Evolutionary conservation across 208 protist species (phyloP), one percentile per base, ranked within the genome.

Genomic region (Leishmania tropica): DNA sequence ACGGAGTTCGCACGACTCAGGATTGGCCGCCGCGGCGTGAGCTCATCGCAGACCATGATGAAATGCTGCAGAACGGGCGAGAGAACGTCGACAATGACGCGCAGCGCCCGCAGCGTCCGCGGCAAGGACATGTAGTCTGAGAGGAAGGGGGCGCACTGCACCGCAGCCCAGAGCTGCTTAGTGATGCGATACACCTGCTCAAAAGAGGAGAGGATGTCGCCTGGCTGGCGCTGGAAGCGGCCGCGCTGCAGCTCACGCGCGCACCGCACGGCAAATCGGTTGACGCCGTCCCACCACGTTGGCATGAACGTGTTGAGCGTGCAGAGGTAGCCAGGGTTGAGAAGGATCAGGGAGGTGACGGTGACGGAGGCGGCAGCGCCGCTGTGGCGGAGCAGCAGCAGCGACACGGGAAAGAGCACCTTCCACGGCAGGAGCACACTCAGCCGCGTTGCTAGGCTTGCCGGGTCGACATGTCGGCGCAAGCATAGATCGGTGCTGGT

Each of bases 61-160:
- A 96, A 96, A 83, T 97, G 95, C 82, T 97, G 95, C 58, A 97
- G 85, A 37, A 93, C 74, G 0, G 95, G 95, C 28, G 90, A 92
- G 15, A 96, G 65, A 1, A 97, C 87, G 76, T 97, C 95, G 53
- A 95, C 90, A 24, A 96, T 81, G 72, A 97, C 81, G 67, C 95
- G 92, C 78, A 97, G 84, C 45, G 81, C 76, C 17, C 91, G 88
- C 40, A 97, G 83, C 4, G 88, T 86, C 11, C 87, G 87, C 13
- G 84, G 75, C 6, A 95, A 51, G 10, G 78, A 70, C 3, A 97
- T 31, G 80, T 96, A 97, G 81, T 96, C 92, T 15, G 92, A 85
- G 42, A 97, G 64, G 78, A 96, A 96, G 28, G 95, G 95, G 8
- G 82, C 86, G 37, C 84, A 88, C 76, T 96, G 93, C 65, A 94